Conservation (phyloP, 768 basidiomycete species). For the Mycena crocata region DNA sequence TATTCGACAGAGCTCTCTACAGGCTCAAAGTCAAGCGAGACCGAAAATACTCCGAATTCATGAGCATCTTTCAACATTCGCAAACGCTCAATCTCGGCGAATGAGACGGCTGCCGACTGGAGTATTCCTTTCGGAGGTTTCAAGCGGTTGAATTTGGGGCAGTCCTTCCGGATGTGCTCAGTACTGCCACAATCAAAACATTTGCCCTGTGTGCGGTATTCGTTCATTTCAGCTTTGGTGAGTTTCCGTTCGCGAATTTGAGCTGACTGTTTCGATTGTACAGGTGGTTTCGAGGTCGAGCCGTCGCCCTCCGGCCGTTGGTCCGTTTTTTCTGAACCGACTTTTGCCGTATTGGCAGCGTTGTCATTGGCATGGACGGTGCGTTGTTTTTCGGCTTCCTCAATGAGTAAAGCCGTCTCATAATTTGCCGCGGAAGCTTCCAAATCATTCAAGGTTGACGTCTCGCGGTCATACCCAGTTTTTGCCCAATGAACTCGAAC, state of each 20-base stretch:
- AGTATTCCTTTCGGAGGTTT: background rate
- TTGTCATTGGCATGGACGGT: background rate
- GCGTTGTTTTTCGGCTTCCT: background rate
- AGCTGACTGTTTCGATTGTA: background rate
- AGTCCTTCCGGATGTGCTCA: conserved; percentile 19
- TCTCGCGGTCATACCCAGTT: conserved; percentile 20
- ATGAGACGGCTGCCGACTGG: background rate
- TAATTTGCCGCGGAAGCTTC: conserved; percentile 3
- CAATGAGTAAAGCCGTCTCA: conserved; percentile 5
- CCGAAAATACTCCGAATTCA: background rate
- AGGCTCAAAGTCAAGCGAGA: background rate
- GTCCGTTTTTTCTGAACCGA: background rate
- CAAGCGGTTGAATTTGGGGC: background rate
- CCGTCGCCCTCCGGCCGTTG: background rate
- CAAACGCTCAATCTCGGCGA: background rate
- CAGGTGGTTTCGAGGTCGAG: background rate
- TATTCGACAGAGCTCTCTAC: background rate
- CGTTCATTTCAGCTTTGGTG: background rate
- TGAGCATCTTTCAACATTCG: background rate
- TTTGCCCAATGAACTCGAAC: conserved; percentile 11
- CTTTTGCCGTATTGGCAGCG: background rate
- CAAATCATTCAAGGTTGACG: background rate
- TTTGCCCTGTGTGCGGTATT: conserved; percentile 12
- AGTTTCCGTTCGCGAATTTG: background rate
- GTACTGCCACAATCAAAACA: conserved; percentile 14